phyloP scores from a whole-genome alignment of 2,329 filamentous ascomycete genomes.

The Dactylella cylindrospora region DNA sequence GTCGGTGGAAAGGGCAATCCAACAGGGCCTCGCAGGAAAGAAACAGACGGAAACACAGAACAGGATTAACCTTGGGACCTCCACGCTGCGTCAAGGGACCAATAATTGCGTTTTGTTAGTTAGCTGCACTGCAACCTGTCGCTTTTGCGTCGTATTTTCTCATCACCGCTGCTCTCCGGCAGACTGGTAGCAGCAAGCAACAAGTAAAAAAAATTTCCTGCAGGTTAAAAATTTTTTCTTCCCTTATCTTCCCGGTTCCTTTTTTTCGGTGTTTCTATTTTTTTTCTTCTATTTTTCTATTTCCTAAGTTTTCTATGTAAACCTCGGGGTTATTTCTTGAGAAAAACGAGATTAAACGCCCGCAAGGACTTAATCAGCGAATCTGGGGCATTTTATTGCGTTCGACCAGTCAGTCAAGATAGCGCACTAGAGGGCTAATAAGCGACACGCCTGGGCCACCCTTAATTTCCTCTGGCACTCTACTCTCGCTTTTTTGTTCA shows the following conservation, averaged over 20 bases:
- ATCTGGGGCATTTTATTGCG: conserved; percentile 34
- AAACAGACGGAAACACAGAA: conserved; percentile 1
- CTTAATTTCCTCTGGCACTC: conserved; percentile 28
- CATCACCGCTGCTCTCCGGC: conserved; percentile 29
- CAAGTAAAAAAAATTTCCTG: background rate
- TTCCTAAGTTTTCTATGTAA: no score
- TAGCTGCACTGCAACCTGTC: conserved; percentile 43
- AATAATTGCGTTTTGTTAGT: conserved; percentile 24
- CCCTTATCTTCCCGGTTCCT: conserved; percentile 1
- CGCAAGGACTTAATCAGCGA: conserved; percentile 16
- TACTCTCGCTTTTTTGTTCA: background rate
- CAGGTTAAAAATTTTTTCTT: no score
- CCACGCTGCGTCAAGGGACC: conserved; percentile 16
- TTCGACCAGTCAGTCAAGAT: conserved; percentile 37
- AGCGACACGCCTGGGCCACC: conserved; percentile 44
- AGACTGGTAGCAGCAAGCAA: conserved; percentile 14
- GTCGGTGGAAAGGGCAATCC: conserved; percentile 16
- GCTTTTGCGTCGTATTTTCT: conserved; percentile 35
- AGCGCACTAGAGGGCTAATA: conserved; percentile 35
- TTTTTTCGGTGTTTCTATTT: no score
- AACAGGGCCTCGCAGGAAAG: conserved; percentile 43
- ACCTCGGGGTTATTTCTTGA: no score
- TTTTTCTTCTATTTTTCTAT: no score
- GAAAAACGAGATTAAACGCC: no score
- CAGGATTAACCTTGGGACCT: conserved; percentile 20